Evolutionary conservation across 192 early-diverging fungal genomes (phyloP), one percentile per base, ranked within the genome.

Genomic region (Backusella macrospora): DNA sequence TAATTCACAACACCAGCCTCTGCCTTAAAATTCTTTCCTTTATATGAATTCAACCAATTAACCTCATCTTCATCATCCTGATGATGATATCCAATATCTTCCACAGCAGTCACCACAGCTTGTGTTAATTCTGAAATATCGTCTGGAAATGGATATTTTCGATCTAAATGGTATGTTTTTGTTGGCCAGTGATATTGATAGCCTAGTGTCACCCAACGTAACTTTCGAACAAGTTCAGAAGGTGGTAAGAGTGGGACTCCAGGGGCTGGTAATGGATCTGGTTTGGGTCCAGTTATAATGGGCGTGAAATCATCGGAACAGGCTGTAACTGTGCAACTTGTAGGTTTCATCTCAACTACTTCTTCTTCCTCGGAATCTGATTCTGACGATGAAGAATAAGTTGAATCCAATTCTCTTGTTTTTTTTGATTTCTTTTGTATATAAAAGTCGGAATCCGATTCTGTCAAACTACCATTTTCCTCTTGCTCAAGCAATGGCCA

Each of bases 1-100:
- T 92, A 97, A 80, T 99, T 99, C 39, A 99, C 77, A 0, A 99
- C 95, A 3, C 96, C 98, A 4, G 96, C 98, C 76, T 99, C 92
- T 62, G 94, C 85, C 37, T 74, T 82, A 76, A 88, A 97, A 45
- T 85, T 49, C 3, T 80, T 66, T 12, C 82, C 85, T 10, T 82
- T 47, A 72, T 93, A 96, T 0, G 72, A 75, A 63, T 92, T 94
- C 7, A 80, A 21, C 65, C 71, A 76, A 37, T 21, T 65, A 14
- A 71, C 66, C 4, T 65, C 40, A 37, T 34, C 64, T 6, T 47
- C n/a, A 21, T 74, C 52, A 7, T 68, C 63, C 29, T 34, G 29
- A 34, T 34, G 29, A 34, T 34, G 29, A 39, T 76, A 75, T 9
- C 82, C 77, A 9, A 90, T 73, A 63, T 78, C 76, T 63, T 90